Evolutionary conservation across 805 yeast genomes (phyloP), one percentile per base, ranked within the genome.

Genomic region (Saccharomyces jurei): DNA sequence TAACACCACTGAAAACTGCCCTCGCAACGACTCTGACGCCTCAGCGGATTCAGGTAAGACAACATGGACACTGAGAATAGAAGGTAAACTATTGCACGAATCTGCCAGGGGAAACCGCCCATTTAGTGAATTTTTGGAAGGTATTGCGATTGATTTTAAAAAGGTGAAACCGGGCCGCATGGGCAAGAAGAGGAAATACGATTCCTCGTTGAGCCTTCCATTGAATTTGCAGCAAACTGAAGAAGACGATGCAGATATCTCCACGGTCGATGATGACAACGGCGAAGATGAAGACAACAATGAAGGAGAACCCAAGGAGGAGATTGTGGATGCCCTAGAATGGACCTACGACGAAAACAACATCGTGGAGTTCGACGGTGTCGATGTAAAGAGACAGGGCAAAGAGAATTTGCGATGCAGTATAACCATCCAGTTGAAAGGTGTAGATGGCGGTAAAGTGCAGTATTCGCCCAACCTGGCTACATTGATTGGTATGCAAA

Each of bases 301-400:
- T 9, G 44, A 36, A 31, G 30, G 32, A 21, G 46, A 52, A 48
- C 25, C 44, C 22, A 36, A 17, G 25, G 44, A 36, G 44, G 44
- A 36, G 13, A 36, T 36, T 9, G 44, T 76, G 3, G 70, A 66
- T 56, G 69, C 67, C 13, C 81, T 92, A 47, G 98, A 94, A 70
- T 94, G 99, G 99, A 91, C 90, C 70, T 91, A 86, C 60, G 86
- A 83, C 55, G 71, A 77, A 6, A 69, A 70, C 44, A 66, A 70
- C 54, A 67, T 74, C 14, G 79, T 78, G 0, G 81, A 83, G 52
- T 92, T 92, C 68, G 98, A 94, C 69, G 97, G 96, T 1, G 71
- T 94, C 54, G 97, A 91, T 65, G 81, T 94, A 54, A 86, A 86
- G 64, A 81, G 99, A 63, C 74, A 79, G 17, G 98, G 98, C 2